Percentiles rank a stretch among this genome's conserved stretches.
Conservation (phyloP, 441 rosid species). For the Erodium moschatum region DNA sequence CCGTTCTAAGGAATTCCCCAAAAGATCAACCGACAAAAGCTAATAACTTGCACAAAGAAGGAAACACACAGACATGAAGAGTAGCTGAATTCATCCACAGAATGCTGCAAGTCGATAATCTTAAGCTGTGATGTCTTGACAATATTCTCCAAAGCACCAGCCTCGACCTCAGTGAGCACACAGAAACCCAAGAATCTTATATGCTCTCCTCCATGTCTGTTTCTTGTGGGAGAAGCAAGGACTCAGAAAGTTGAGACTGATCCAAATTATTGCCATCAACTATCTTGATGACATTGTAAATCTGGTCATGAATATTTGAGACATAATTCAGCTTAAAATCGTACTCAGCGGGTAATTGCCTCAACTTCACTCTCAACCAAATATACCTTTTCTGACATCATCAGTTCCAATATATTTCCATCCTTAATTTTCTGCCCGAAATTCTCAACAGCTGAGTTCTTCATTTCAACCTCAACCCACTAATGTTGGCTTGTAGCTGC, state of each 20-base stretch:
- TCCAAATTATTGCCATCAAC: slow-evolving; percentile 51
- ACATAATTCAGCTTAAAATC: slow-evolving; percentile 34
- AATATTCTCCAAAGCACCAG: slow-evolving; percentile 82
- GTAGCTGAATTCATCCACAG: slow-evolving; percentile 71
- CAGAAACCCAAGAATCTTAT: no score
- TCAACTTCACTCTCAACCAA: slow-evolving; percentile 50
- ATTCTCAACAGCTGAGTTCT: slow-evolving; percentile 36
- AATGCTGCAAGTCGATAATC: slow-evolving; percentile 63
- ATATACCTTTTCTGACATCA: slow-evolving; percentile 36
- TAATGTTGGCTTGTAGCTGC: slow-evolving; percentile 78
- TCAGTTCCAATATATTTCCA: no score
- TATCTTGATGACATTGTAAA: slow-evolving; percentile 46
- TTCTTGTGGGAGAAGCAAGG: slow-evolving; percentile 71
- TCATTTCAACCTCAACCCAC: slow-evolving; percentile 51
- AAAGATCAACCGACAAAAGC: no score
- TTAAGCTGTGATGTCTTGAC: slow-evolving; percentile 82
- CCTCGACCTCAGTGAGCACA: no score
- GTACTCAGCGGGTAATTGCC: slow-evolving; percentile 18
- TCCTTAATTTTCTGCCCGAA: no score
- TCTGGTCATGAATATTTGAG: slow-evolving; percentile 57
- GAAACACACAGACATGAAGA: background rate
- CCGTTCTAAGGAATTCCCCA: no score
- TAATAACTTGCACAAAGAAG: no score
- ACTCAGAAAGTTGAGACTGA: slow-evolving; percentile 60
- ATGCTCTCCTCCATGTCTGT: slow-evolving; percentile 67